Evolutionary conservation across 257 asterid genomes (phyloP), one percentile per base, ranked within the genome.

Genomic region (Solanum etuberosum): DNA sequence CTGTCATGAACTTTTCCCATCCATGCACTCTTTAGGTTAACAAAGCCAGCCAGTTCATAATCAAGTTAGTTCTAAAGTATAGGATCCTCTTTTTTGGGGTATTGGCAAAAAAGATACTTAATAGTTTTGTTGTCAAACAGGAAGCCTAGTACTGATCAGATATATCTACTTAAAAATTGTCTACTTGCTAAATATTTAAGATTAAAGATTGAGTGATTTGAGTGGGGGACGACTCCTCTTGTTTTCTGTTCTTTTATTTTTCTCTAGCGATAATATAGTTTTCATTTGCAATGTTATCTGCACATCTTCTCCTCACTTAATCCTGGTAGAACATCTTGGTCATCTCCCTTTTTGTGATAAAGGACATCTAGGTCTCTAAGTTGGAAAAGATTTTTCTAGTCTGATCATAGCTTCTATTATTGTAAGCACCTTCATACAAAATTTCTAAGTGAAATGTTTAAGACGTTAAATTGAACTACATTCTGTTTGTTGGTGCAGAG

Each of bases 401-500:
- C 42, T 48, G 68, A 48, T 5, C 68, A 48, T 46, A 48, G 68
- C n/a, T 81, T 81, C 43, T 48, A 43, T 35, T 43, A 42, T 9
- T 27, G 65, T 48, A 29, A 48, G 42, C 61, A 1, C 27, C 40
- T 80, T 27, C 67, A 80, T 27, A 16, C 29, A 81, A 48, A 80
- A 81, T 81, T 29, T 80, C 42, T 9, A 3, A 81, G 12, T 48
- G 63, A 40, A 43, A 42, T 32, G 57, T 32, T 35, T 51, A 35
- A 11, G 37, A 57, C 32, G 9, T 63, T 12, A 42, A 27, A 61
- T 82, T 87, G 40, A 78, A 88, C 86, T 77, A 25, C 43, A 57
- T 86, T 48, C 48, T 83, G 57, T 88, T 85, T 85, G 37, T 82
- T 91, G 59, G 46, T 94, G 95, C 98, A 97, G 99, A 92, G 99